These are phyloP conservation scores for Vitis amurensis DNA, from an alignment of 164 flowering plant genomes.

Conservation along the genomic window DNA sequence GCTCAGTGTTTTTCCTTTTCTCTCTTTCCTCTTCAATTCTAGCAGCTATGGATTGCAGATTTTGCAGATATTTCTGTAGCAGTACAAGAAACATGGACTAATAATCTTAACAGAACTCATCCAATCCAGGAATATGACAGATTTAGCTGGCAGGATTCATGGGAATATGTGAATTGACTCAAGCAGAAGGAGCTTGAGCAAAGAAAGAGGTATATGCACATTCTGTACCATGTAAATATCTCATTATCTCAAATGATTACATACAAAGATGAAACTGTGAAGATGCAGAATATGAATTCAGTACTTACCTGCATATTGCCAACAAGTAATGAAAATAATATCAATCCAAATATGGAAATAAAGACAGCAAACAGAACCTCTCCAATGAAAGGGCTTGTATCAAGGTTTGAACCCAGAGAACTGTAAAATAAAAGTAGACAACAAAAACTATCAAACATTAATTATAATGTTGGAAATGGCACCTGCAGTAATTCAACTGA, in stretches of 20 bases:
- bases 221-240: no score
- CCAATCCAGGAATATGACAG: no score
- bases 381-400: constrained; percentile 12
- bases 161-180: no score
- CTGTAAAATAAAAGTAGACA: constrained; percentile 2
- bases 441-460: neutral
- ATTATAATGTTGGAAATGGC: neutral
- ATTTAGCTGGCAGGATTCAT: no score
- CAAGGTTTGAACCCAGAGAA: constrained; percentile 23
- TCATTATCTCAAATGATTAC: neutral
- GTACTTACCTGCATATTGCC: constrained; percentile 24
- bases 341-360: constrained; percentile 17
- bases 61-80: constrained; percentile 2
- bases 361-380: constrained; percentile 18
- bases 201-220: no score
- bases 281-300: no score
- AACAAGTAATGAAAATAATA: constrained; percentile 21
- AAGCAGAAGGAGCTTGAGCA: no score
- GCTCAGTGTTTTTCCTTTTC: neutral
- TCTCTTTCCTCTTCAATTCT: constrained; percentile 1
- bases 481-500: no score
- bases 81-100: neutral
- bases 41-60: neutral
- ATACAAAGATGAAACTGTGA: neutral
- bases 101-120: no score